phyloP scores from a whole-genome alignment of 352 stramenopile genomes.

The Aphanomyces euteiches region DNA sequence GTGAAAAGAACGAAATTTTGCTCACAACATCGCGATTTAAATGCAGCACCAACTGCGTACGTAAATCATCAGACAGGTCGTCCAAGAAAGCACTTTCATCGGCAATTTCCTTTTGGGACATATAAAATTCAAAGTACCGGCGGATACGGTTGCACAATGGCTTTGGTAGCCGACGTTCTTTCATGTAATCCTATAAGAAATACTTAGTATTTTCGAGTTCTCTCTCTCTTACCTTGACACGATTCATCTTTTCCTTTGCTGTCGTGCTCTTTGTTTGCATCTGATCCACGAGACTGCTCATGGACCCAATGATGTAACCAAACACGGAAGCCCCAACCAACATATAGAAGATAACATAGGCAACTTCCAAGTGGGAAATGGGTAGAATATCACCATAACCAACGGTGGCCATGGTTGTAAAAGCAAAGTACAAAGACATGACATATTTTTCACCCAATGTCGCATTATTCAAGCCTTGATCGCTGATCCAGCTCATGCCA shows the following conservation, averaged over 20 bases:
- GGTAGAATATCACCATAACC: conserved; percentile 69
- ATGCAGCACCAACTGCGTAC: conserved; percentile 68
- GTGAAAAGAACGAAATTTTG: conserved; percentile 77
- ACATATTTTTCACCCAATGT: conserved; percentile 52
- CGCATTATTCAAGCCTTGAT: conserved; percentile 2
- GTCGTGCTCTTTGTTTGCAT: conserved; percentile 50
- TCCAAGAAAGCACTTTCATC: conserved; percentile 68
- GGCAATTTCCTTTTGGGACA: conserved; percentile 65
- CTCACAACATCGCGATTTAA: conserved; percentile 78
- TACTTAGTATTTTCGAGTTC: neutral
- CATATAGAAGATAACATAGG: conserved; percentile 33
- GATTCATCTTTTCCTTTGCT: conserved; percentile 62
- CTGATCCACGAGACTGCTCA: conserved; percentile 70
- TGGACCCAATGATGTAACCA: conserved; percentile 71
- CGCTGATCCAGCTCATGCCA: conserved; percentile 7
- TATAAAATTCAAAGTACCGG: conserved; percentile 80
- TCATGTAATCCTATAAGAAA: conserved; percentile 48
- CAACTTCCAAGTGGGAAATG: conserved; percentile 51
- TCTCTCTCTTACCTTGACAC: conserved; percentile 49
- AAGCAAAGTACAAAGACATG: conserved; percentile 69
- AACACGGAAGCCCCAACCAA: conserved; percentile 33
- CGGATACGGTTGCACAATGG: conserved; percentile 50
- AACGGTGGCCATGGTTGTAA: conserved; percentile 80
- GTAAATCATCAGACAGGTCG: conserved; percentile 66
- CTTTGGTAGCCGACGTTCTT: conserved; percentile 55